Evolutionary conservation across 495 filamentous ascomycete species (phyloP).

Genomic region (Aspergillus ellipticus): DNA sequence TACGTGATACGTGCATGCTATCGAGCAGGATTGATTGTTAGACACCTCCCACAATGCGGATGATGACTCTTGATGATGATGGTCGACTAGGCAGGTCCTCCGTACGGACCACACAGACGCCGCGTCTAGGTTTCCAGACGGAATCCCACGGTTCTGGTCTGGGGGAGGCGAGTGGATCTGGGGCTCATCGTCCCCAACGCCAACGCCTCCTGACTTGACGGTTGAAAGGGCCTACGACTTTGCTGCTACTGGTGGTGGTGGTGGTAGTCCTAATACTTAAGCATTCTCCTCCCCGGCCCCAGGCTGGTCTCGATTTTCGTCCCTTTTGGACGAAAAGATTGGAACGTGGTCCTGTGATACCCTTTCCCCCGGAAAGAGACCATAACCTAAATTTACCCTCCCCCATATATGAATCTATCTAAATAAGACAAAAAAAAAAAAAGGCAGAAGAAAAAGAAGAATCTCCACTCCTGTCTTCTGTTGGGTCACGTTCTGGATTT

Average conservation of each 20-base stretch:
- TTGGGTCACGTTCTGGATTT: constrained; percentile 2
- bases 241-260: constrained; percentile 2
- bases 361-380: not conserved
- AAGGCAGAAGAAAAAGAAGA: constrained; percentile 12
- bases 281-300: constrained; percentile 22
- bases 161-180: constrained; percentile 31
- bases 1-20: not conserved
- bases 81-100: constrained; percentile 4
- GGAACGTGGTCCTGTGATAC: constrained; percentile 9
- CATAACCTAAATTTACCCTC: not conserved
- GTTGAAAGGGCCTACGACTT: not conserved
- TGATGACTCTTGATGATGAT: constrained; percentile 4
- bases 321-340: constrained; percentile 19
- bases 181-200: constrained; percentile 26
- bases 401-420: not conserved
- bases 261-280: constrained; percentile 21
- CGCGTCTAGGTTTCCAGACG: constrained; percentile 5
- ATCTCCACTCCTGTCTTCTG: constrained; percentile 27
- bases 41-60: not conserved
- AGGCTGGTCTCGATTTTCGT: constrained; percentile 16
- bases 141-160: constrained; percentile 20
- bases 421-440: constrained; percentile 7
- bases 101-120: constrained; percentile 6
- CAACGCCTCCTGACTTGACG: constrained; percentile 18
- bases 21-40: not conserved